A percentile compares a stretch with the other conserved stretches of the same genome.
These are phyloP conservation scores for Claviceps sorghi DNA, from an alignment of 2,329 filamentous ascomycete species.

Conservation along the genomic window DNA sequence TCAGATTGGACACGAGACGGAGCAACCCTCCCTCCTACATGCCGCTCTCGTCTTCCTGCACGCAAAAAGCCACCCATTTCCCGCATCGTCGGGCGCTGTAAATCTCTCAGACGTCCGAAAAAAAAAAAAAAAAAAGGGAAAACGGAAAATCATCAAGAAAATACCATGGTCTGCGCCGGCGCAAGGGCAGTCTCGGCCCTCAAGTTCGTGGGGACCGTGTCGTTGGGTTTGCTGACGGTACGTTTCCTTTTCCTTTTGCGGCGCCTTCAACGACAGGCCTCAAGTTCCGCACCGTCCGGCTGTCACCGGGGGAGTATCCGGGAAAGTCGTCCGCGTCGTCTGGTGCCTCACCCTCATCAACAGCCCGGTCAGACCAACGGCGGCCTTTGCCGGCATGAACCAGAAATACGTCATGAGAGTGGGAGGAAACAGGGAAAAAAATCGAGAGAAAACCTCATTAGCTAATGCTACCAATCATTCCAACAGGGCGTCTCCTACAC, in stretches of 20 bases:
- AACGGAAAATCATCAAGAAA: not conserved
- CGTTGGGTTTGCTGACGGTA: conserved; percentile 78
- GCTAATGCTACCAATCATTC: not conserved
- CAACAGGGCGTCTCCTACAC: conserved; percentile 76
- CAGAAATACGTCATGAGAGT: not conserved
- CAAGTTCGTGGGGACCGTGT: conserved; percentile 89
- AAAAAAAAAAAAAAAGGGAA: not conserved
- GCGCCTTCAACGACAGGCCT: not conserved
- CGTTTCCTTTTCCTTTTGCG: conserved; percentile 14
- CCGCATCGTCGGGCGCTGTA: not conserved
- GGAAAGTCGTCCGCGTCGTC: too few relatives aligned
- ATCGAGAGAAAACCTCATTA: conserved; percentile 3
- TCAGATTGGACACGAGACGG: not conserved
- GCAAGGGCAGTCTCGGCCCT: conserved; percentile 46
- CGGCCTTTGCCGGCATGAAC: too few relatives aligned
- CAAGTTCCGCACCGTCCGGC: too few relatives aligned
- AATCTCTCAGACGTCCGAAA: not conserved
- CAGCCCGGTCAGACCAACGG: too few relatives aligned
- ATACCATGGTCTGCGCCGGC: conserved; percentile 49
- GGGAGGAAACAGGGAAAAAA: not conserved
- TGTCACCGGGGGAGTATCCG: too few relatives aligned
- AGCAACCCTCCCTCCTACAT: not conserved
- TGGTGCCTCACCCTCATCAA: not conserved
- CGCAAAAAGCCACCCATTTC: not conserved
- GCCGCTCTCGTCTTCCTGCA: not conserved